Evolutionary conservation across 495 filamentous ascomycete species (phyloP).

Genomic region (Parathielavia appendiculata): DNA sequence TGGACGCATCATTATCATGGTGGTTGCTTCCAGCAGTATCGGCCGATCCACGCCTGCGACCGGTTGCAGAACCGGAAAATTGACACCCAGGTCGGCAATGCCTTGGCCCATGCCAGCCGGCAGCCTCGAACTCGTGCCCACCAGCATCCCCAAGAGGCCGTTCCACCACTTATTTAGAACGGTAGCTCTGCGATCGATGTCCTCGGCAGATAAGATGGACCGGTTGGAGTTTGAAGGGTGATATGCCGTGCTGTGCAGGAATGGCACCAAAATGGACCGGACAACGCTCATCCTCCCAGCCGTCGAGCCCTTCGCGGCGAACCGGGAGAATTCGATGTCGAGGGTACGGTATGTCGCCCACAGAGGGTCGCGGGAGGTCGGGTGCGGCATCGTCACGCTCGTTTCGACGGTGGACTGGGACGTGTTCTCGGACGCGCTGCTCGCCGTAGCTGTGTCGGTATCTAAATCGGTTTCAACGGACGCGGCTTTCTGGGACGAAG

Average conservation of each 20-base stretch:
- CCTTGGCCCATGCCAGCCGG: conserved; percentile 41
- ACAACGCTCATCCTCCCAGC: conserved; percentile 75
- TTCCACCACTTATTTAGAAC: conserved; percentile 96
- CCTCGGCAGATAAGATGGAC: conserved; percentile 59
- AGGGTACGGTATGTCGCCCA: conserved; percentile 78
- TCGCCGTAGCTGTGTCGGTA: conserved; percentile 44
- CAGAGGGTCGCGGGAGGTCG: conserved; percentile 68
- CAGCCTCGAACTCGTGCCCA: conserved; percentile 47
- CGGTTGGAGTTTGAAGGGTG: conserved; percentile 62
- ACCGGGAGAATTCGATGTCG: conserved; percentile 79
- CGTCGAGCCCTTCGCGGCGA: conserved; percentile 67
- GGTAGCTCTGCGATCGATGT: conserved; percentile 75
- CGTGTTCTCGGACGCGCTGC: conserved; percentile 53
- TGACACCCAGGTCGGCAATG: conserved; percentile 15
- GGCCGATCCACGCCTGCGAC: conserved; percentile 53
- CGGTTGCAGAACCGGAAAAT: conserved; percentile 52
- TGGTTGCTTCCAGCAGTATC: conserved; percentile 78
- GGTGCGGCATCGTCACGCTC: conserved; percentile 39
- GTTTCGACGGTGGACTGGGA: conserved; percentile 48
- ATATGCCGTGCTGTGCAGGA: conserved; percentile 65
- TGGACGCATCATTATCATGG: conserved; percentile 80
- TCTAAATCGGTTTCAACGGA: conserved; percentile 25
- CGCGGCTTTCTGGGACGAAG: conserved; percentile 45
- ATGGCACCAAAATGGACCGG: conserved; percentile 74
- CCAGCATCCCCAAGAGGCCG: conserved; percentile 78